Evolutionary conservation across 768 basidiomycete genomes (phyloP), one percentile per base, ranked within the genome.

Genomic region (Tylopilus subfusipes): DNA sequence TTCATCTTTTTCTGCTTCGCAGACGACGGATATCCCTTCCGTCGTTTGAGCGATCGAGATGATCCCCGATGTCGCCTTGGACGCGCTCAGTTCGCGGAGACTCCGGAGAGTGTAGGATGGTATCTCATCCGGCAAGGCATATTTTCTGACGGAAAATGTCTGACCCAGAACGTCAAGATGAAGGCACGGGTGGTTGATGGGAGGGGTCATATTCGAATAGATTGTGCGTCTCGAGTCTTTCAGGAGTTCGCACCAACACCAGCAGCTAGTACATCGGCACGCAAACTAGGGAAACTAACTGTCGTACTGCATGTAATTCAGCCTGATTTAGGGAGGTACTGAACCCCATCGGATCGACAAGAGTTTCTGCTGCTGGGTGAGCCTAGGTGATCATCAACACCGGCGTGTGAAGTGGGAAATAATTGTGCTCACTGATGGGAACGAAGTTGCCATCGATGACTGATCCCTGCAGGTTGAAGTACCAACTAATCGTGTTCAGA

Each of bases 391-490:
- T 40, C 30, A 38, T 60, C 27, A 64, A 29, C 43, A 38, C 29
- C 10, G 14, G 38, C 16, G 4, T 42, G 46, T 29, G 18, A 27
- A 22, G 3, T 48, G n/a, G 18, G 14, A 49, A 21, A 22, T n/a
- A 12, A 46, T 14, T 40, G 42, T n/a, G 33, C 78, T 48, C 58
- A 86, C 85, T 61, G 53, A 87, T 86, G 5, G 80, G 76, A 27
- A 82, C 70, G 55, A 88, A 87, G 4, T 61, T 60, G 14, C 88
- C 88, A 62, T 88, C 86, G 46, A 88, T 77, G 27, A 81, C 63
- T n/a, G 84, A 85, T 40, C 87, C 86, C 63, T 76, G 71, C 53
- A 86, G 54, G 62, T 87, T 77, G 72, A 83, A 85, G 66, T 85
- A 86, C 77, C 79, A 87, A 49, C 75, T 77, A 48, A 86, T 81